These are phyloP conservation scores for Pseudogymnoascus sp. DNA, from an alignment of 2,329 filamentous ascomycete genomes.

Conservation along the genomic window DNA sequence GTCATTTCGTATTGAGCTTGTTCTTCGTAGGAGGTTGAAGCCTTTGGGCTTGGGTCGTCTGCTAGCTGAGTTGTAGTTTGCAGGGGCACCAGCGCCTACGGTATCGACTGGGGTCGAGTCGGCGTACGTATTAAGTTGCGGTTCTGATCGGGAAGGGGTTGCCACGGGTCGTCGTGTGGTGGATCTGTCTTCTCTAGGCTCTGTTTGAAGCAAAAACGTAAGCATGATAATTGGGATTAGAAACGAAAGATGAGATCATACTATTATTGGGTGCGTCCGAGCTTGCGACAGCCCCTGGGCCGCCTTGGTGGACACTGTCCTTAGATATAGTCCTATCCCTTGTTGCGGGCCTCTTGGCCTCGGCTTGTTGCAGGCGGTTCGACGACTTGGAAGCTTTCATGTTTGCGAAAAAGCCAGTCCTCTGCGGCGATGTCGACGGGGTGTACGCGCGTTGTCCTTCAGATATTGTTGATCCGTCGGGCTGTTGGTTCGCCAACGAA, in stretches of 20 bases:
- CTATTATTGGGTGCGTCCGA: constrained; percentile 25
- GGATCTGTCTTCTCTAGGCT: constrained; percentile 20
- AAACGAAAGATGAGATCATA: constrained; percentile 18
- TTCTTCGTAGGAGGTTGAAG: constrained; percentile 32
- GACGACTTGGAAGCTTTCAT: constrained; percentile 40
- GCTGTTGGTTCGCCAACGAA: neutral
- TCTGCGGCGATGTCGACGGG: neutral
- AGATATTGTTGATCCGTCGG: neutral
- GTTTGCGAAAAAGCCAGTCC: constrained; percentile 38
- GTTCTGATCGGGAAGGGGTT: constrained; percentile 22
- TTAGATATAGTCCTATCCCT: constrained; percentile 27
- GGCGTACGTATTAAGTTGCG: constrained; percentile 15
- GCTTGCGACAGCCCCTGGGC: constrained; percentile 23
- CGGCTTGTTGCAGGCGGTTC: constrained; percentile 32
- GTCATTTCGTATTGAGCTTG: constrained; percentile 38
- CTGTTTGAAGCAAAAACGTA: constrained; percentile 19
- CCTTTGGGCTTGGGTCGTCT: constrained; percentile 27
- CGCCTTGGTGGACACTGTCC: constrained; percentile 17
- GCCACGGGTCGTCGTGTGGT: constrained; percentile 24
- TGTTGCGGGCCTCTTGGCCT: constrained; percentile 28
- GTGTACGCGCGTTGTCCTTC: neutral
- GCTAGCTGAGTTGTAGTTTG: constrained; percentile 14
- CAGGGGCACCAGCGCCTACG: constrained; percentile 4
- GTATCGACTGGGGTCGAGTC: neutral
- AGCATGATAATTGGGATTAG: constrained; percentile 11